Evolutionary conservation across 495 filamentous ascomycete genomes (phyloP).

Genomic region (Aspergillus indologenus): DNA sequence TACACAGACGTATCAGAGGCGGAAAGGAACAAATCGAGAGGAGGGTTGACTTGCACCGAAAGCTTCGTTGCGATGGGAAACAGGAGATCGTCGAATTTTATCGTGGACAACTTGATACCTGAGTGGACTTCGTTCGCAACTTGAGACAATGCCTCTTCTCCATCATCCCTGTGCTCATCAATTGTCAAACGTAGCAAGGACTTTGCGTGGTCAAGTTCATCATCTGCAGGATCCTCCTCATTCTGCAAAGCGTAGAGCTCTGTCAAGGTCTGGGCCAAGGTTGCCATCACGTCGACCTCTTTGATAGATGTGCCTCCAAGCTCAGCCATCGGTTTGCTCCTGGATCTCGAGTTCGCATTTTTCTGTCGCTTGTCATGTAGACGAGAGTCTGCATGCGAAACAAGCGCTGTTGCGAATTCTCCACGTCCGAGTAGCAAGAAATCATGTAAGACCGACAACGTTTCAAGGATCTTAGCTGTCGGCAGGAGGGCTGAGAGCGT

Average conservation of each 20-base stretch:
- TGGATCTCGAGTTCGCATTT: conserved; percentile 19
- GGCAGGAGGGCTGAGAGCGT: conserved; percentile 78
- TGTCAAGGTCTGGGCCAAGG: conserved; percentile 72
- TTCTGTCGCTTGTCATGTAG: conserved; percentile 51
- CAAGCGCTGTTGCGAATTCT: conserved; percentile 84
- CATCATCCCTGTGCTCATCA: conserved; percentile 28
- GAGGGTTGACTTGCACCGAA: conserved; percentile 69
- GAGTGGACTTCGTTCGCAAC: conserved; percentile 31
- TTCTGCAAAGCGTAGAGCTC: conserved; percentile 70
- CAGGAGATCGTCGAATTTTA: conserved; percentile 72
- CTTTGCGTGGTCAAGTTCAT: conserved; percentile 72
- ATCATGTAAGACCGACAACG: conserved; percentile 72
- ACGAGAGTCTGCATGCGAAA: conserved; percentile 76
- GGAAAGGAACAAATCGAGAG: conserved; percentile 83
- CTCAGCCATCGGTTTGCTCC: conserved; percentile 26
- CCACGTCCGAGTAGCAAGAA: conserved; percentile 86
- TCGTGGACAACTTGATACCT: conserved; percentile 31
- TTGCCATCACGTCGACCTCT: conserved; percentile 77
- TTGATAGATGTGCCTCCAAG: conserved; percentile 66
- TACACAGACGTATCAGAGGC: conserved; percentile 72
- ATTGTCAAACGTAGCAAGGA: conserved; percentile 70
- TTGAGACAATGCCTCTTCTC: conserved; percentile 31
- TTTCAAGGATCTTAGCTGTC: conserved; percentile 67
- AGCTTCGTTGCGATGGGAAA: conserved; percentile 73
- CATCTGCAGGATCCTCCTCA: conserved; percentile 70